phyloP scores from a whole-genome alignment of 345 rosid species.

The Populus alba region DNA sequence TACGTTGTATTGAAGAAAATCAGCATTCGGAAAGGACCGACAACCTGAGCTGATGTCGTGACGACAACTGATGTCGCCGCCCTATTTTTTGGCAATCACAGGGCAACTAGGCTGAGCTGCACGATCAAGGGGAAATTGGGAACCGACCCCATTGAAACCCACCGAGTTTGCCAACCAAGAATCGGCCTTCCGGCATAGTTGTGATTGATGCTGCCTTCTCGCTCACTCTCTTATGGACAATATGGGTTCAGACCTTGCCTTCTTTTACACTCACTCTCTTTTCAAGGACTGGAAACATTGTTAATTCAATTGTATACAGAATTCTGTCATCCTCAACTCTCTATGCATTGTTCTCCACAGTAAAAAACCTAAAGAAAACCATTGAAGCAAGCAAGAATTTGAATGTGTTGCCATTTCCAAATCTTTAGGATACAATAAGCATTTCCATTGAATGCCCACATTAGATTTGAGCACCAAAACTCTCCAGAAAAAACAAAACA shows the following conservation, averaged over 20 bases:
- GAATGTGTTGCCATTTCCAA: neutral
- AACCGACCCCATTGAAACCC: neutral
- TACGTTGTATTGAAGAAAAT: neutral
- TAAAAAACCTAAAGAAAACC: too few relatives aligned
- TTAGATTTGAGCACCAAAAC: neutral
- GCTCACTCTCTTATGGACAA: neutral
- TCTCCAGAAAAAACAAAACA: neutral
- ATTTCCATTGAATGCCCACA: neutral
- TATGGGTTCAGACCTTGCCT: too few relatives aligned
- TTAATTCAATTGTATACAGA: neutral
- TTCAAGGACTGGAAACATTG: neutral
- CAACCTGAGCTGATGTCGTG: neutral
- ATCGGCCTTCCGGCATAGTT: neutral
- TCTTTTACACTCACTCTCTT: too few relatives aligned
- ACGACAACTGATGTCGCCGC: neutral
- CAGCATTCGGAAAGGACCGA: neutral
- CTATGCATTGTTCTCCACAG: neutral
- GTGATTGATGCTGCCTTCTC: neutral
- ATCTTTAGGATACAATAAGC: neutral
- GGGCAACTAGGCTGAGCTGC: neutral
- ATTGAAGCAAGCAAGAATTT: neutral
- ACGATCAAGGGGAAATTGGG: neutral
- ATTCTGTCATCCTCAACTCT: neutral
- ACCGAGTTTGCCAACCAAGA: neutral
- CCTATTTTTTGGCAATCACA: neutral